Evolutionary conservation across 2,329 filamentous ascomycete genomes (phyloP).

Genomic region (Cladobotryum mycophilum): DNA sequence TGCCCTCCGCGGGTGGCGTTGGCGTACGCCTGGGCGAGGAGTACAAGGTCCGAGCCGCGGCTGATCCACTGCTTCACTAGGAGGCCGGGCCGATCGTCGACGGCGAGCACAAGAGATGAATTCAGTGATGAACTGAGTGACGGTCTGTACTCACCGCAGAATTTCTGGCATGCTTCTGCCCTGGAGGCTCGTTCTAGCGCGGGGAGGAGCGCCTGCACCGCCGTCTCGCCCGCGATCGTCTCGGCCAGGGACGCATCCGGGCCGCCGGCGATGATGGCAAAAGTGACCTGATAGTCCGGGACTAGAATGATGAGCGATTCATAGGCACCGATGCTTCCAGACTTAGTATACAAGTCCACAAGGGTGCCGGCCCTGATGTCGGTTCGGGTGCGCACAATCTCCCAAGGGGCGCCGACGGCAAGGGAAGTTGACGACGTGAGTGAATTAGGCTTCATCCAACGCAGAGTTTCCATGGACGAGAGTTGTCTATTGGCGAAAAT

Average conservation of each 20-base stretch:
- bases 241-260: constrained; percentile 3
- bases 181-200: constrained; percentile 5
- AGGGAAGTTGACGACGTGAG: constrained; percentile 8
- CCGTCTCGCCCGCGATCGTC: constrained; percentile 2
- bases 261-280: constrained; percentile 11
- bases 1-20: constrained; percentile 6
- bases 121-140: not conserved
- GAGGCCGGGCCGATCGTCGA: constrained; percentile 8
- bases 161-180: constrained; percentile 7
- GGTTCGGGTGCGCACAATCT: constrained; percentile 22
- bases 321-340: constrained; percentile 26
- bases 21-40: constrained; percentile 9
- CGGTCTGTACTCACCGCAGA: constrained; percentile 8
- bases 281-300: constrained; percentile 27
- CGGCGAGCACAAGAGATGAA: constrained; percentile 6
- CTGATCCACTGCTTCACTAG: constrained; percentile 10
- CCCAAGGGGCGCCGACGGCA: constrained; percentile 25
- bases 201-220: constrained; percentile 9
- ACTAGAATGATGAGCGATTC: constrained; percentile 23
- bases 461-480: constrained; percentile 2
- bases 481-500: constrained; percentile 6
- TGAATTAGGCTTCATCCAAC: constrained; percentile 15
- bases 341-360: constrained; percentile 29
- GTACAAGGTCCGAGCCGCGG: constrained; percentile 7
- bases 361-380: constrained; percentile 23